phyloP scores from a whole-genome alignment of 2,329 filamentous ascomycete genomes.

The Paraphoma chrysanthemicola region DNA sequence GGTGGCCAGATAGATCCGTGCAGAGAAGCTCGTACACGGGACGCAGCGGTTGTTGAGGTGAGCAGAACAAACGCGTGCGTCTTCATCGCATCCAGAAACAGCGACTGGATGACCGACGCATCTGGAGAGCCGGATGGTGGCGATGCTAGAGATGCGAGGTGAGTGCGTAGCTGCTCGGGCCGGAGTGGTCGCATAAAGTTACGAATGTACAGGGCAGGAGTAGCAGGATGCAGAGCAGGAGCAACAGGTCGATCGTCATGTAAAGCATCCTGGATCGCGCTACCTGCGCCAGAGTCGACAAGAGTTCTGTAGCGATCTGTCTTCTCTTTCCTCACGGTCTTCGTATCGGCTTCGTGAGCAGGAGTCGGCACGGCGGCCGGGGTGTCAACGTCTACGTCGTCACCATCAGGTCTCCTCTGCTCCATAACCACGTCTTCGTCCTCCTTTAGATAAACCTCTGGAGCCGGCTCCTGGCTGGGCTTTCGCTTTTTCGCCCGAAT shows the following conservation, averaged over 20 bases:
- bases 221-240: slow-evolving; percentile 52
- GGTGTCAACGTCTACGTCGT: slow-evolving; percentile 11
- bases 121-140: slow-evolving; percentile 59
- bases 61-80: slow-evolving; percentile 88
- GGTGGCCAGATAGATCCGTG: slow-evolving; percentile 86
- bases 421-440: slow-evolving; percentile 42
- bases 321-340: slow-evolving; percentile 38
- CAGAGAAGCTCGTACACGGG: slow-evolving; percentile 75
- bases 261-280: slow-evolving; percentile 18
- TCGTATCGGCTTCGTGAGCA: slow-evolving; percentile 11
- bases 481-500: slow-evolving; percentile 54
- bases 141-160: slow-evolving; percentile 74
- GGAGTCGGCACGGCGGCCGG: slow-evolving; percentile 1
- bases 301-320: slow-evolving; percentile 44
- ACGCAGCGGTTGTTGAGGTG: slow-evolving; percentile 71
- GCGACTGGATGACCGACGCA: slow-evolving; percentile 66
- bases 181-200: slow-evolving; percentile 89
- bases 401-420: slow-evolving; percentile 28
- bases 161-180: slow-evolving; percentile 67
- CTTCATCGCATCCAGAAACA: slow-evolving; percentile 83
- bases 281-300: slow-evolving; percentile 24
- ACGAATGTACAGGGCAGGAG: slow-evolving; percentile 75
- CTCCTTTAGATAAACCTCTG: slow-evolving; percentile 38
- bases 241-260: slow-evolving; percentile 41
- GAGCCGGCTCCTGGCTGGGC: slow-evolving; percentile 42